Evolutionary conservation across 768 basidiomycete species (phyloP), one percentile per base, ranked within the genome.

Genomic region (Podaxis sp.): DNA sequence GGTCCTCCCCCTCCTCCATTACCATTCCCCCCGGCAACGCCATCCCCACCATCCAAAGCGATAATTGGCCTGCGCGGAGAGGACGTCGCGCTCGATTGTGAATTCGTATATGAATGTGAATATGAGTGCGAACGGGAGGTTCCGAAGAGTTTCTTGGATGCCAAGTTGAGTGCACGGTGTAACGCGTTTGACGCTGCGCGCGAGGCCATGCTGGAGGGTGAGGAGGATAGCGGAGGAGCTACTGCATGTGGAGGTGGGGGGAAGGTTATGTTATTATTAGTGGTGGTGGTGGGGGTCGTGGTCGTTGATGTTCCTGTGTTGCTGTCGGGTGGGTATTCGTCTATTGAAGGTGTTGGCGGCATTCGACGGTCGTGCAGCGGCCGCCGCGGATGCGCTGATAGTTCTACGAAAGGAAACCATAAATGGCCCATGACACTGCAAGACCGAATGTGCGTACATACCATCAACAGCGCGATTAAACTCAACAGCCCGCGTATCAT

Each of bases 381-480:
- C 56, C 81, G 76, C 7, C 85, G 79, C 2, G 85, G 85, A 14
- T 82, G 81, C 3, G 79, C 74, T 50, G 75, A 84, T 40, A 91
- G 82, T 75, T 91, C 91, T 92, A 73, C 42, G 37, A 48, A 52
- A 16, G 25, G n/a, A 50, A 42, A 56, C 57, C 55, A 10, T 36
- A 11, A 28, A 50, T 42, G n/a, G 62, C 61, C 61, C 54, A 48
- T 40, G 51, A 53, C 14, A 13, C 37, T 10, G 35, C 44, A 23
- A 44, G 18, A 11, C 42, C 7, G 16, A 10, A 10, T 55, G 21
- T 14, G 56, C 14, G 56, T 38, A 51, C 86, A 66, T 62, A 91
- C 95, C 95, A 76, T 98, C 96, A 1, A 96, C 89, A 2, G 93
- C 84, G 14, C 86, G 85, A 70, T 93, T 93, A 71, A 98, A 93